phyloP scores from a whole-genome alignment of 2,329 filamentous ascomycete species.

The Ploettnerulaceae sp. region DNA sequence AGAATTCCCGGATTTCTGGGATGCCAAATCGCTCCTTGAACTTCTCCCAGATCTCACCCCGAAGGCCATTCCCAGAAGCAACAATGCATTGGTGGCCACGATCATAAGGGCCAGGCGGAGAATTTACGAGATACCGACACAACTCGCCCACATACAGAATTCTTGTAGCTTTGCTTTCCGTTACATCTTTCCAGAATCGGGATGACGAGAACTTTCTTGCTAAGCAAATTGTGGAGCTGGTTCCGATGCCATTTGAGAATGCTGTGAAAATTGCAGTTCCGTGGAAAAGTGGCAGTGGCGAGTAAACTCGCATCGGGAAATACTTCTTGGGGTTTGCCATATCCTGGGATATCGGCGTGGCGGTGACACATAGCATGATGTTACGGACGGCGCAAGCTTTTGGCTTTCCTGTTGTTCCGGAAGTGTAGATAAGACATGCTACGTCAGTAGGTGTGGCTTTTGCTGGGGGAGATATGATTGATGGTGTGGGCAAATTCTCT shows the following conservation, averaged over 20 bases:
- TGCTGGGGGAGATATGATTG: slow-evolving; percentile 24
- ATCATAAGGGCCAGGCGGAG: slow-evolving; percentile 42
- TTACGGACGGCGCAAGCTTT: slow-evolving; percentile 42
- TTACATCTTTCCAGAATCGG: slow-evolving; percentile 42
- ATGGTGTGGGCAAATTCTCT: slow-evolving; percentile 15
- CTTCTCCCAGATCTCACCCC: slow-evolving; percentile 44
- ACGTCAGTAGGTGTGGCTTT: slow-evolving; percentile 36
- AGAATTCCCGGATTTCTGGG: slow-evolving; percentile 44
- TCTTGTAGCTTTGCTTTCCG: slow-evolving; percentile 39
- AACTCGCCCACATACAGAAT: slow-evolving; percentile 46
- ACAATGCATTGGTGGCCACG: slow-evolving; percentile 40
- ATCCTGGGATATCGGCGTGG: slow-evolving; percentile 37
- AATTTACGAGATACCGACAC: slow-evolving; percentile 43
- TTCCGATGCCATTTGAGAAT: slow-evolving; percentile 39
- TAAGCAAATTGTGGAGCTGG: slow-evolving; percentile 39
- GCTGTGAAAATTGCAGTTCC: slow-evolving; percentile 44
- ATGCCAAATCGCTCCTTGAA: slow-evolving; percentile 41
- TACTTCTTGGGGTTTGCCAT: slow-evolving; percentile 38
- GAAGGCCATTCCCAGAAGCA: slow-evolving; percentile 44
- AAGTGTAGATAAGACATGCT: slow-evolving; percentile 42
- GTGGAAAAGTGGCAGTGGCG: slow-evolving; percentile 44
- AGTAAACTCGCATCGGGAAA: slow-evolving; percentile 42
- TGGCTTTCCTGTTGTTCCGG: slow-evolving; percentile 44
- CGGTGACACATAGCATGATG: slow-evolving; percentile 35
- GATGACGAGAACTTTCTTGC: slow-evolving; percentile 43